Evolutionary conservation across 441 rosid species (phyloP).

Genomic region (Flueggea neowawraea): DNA sequence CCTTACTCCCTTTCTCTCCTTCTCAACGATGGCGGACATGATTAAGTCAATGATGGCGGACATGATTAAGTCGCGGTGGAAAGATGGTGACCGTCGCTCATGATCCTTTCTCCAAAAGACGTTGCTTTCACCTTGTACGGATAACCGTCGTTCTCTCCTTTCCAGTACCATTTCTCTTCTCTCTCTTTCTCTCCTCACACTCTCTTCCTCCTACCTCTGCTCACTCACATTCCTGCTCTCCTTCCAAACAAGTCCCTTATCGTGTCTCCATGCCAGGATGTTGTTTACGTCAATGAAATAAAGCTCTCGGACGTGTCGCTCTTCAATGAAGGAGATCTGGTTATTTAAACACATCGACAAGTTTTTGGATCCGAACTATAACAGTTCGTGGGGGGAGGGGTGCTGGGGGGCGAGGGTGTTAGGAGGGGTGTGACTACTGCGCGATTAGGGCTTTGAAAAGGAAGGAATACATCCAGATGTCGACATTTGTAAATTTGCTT

Average conservation of each 20-base stretch:
- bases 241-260: slow-evolving; percentile 24
- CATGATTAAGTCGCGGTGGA: too few species aligned
- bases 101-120: slow-evolving; percentile 36
- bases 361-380: slow-evolving; percentile 28
- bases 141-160: slow-evolving; percentile 26
- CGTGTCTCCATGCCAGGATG: slow-evolving; percentile 17
- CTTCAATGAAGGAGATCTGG: slow-evolving; percentile 33
- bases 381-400: neutral
- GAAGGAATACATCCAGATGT: slow-evolving; percentile 29
- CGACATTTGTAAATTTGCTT: slow-evolving; percentile 19
- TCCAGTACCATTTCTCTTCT: slow-evolving; percentile 27
- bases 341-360: slow-evolving; percentile 24
- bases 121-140: slow-evolving; percentile 18
- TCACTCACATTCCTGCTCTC: slow-evolving; percentile 31
- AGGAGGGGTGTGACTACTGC: neutral
- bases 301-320: slow-evolving; percentile 15
- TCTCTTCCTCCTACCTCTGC: slow-evolving; percentile 23
- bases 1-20: too few species aligned
- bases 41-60: too few species aligned
- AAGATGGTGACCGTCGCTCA: slow-evolving; percentile 16
- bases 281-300: slow-evolving; percentile 22
- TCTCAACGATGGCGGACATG: too few species aligned
- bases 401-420: neutral
- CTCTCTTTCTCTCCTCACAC: too few species aligned
- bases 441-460: slow-evolving; percentile 18